Conservation (phyloP, 768 basidiomycete species). For the Aureoboletus auriporus region DNA sequence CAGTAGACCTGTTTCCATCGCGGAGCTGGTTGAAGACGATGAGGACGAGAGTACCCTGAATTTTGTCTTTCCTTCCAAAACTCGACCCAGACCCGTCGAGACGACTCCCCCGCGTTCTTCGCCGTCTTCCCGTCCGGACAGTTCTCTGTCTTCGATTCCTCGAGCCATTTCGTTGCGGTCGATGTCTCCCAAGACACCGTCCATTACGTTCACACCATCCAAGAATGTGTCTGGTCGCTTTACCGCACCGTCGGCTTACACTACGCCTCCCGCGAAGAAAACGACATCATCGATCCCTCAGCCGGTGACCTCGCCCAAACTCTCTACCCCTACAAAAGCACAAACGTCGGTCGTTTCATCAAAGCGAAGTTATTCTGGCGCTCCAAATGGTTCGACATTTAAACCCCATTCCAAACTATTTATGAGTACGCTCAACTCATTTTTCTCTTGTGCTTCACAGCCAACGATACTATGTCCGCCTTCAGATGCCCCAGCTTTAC, state of each 20-base stretch:
- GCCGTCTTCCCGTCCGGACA: slow-evolving; percentile 11
- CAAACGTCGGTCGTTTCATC: slow-evolving; percentile 35
- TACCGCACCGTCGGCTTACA: slow-evolving; percentile 17
- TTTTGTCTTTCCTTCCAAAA: slow-evolving; percentile 23
- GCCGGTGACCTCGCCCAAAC: slow-evolving; percentile 41
- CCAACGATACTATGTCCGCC: slow-evolving; percentile 23
- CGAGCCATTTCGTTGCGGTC: slow-evolving; percentile 37
- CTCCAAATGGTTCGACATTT: slow-evolving; percentile 60
- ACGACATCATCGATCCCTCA: slow-evolving; percentile 64
- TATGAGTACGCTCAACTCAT: slow-evolving; percentile 61
- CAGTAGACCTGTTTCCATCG: slow-evolving; percentile 3
- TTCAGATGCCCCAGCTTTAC: slow-evolving; percentile 38
- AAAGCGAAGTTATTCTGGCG: slow-evolving; percentile 22
- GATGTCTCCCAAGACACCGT: slow-evolving; percentile 27
- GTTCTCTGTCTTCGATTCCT: slow-evolving; percentile 51
- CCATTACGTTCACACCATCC: slow-evolving; percentile 32
- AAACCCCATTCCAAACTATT: slow-evolving; percentile 45
- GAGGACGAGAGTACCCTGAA: slow-evolving; percentile 20
- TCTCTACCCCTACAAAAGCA: slow-evolving; percentile 27
- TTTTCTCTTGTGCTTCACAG: slow-evolving; percentile 34
- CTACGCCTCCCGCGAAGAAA: slow-evolving; percentile 52
- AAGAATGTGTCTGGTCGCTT: slow-evolving; percentile 28
- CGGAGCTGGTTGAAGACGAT: slow-evolving; percentile 17
- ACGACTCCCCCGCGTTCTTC: slow-evolving; percentile 10
- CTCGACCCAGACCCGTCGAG: slow-evolving; percentile 2